Evolutionary conservation across 192 early-diverging fungal species (phyloP).

Genomic region (Podila clonocystis): DNA sequence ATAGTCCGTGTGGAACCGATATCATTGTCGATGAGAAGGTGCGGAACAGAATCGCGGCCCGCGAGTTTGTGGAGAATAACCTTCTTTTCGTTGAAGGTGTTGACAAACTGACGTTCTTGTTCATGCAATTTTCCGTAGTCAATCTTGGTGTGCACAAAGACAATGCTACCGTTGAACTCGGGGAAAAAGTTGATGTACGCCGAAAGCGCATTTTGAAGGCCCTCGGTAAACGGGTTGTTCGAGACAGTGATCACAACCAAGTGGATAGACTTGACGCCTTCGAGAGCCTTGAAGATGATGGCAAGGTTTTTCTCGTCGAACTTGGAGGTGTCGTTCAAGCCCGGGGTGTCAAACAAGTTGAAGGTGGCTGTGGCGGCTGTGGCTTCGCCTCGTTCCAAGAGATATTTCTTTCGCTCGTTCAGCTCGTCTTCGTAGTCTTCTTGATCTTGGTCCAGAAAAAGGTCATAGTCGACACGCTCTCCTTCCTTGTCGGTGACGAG

Average conservation of each 20-base stretch:
- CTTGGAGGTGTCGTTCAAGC: neutral
- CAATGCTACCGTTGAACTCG: neutral
- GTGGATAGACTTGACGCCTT: neutral
- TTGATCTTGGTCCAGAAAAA: neutral
- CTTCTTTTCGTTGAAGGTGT: neutral
- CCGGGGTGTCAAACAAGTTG: neutral
- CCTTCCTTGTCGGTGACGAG: neutral
- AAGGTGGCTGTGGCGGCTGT: neutral
- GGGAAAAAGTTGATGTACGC: neutral
- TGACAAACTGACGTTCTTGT: neutral
- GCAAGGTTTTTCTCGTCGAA: neutral
- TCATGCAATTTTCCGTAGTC: neutral
- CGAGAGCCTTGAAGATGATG: neutral
- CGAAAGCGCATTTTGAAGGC: neutral
- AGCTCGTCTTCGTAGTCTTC: neutral
- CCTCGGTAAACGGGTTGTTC: neutral
- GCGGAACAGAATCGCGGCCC: neutral
- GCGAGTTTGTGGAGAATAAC: neutral
- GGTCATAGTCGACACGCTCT: neutral
- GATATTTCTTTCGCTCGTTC: neutral
- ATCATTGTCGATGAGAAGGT: neutral
- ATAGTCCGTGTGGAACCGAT: no score
- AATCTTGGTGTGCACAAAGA: neutral
- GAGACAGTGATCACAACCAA: neutral
- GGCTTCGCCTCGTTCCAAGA: neutral